Percentiles rank a stretch among this genome's conserved stretches.
These are phyloP conservation scores for Carex myosuroides DNA, from an alignment of 176 grass and related monocot genomes.

Conservation along the genomic window DNA sequence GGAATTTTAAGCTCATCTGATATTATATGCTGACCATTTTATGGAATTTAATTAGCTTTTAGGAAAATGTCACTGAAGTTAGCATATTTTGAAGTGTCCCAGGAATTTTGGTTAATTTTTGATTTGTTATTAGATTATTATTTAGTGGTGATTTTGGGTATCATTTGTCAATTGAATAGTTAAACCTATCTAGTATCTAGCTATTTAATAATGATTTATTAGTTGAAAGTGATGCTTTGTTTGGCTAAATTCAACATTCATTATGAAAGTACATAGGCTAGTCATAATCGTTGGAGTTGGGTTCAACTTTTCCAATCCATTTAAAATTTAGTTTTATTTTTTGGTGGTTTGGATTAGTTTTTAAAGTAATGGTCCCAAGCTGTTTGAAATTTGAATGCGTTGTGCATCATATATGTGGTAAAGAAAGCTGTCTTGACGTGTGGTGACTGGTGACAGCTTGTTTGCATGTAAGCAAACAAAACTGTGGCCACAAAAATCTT, in stretches of 20 bases:
- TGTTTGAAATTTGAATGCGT: neutral
- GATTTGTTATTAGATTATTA: neutral
- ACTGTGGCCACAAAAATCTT: neutral
- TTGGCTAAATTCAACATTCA: neutral
- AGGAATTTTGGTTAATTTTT: neutral
- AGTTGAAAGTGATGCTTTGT: neutral
- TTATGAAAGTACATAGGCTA: neutral
- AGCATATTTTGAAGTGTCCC: neutral
- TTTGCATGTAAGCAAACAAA: constrained; percentile 13
- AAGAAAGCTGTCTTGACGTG: neutral
- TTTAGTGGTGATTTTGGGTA: neutral
- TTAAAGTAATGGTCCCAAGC: neutral
- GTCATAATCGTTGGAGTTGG: neutral
- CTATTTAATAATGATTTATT: neutral
- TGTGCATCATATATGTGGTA: neutral
- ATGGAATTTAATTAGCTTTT: neutral
- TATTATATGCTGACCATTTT: neutral
- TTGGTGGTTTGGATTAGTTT: neutral
- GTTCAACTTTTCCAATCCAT: neutral
- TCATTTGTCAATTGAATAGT: neutral
- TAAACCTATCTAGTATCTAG: neutral
- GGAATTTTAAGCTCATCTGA: neutral
- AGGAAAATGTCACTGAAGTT: neutral
- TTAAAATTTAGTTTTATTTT: neutral
- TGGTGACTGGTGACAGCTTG: constrained; percentile 4